Evolutionary conservation across 2,329 filamentous ascomycete genomes (phyloP).

Genomic region (Calonectria leucothoes): DNA sequence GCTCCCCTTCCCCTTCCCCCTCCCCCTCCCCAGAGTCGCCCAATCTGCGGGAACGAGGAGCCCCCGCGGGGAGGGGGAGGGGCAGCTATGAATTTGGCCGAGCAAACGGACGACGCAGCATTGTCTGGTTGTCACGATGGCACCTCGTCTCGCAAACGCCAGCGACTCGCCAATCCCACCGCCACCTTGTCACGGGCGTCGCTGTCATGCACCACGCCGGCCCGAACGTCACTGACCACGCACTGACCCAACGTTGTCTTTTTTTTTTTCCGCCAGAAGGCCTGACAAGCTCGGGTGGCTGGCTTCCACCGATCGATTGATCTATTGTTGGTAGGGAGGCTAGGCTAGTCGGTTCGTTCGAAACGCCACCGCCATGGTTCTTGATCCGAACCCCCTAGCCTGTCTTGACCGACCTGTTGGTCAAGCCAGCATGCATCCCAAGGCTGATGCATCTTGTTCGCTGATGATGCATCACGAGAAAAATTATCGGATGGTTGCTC

Average conservation of each 20-base stretch:
- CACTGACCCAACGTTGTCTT: neutral
- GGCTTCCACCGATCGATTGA: slow-evolving; percentile 7
- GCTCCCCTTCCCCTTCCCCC: neutral
- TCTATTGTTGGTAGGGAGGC: slow-evolving; percentile 1
- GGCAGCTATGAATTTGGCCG: slow-evolving; percentile 16
- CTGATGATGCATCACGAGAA: slow-evolving; percentile 3
- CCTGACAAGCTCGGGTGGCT: slow-evolving; percentile 2
- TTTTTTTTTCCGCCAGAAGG: neutral
- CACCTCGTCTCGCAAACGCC: neutral
- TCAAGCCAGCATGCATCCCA: neutral
- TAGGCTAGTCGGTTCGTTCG: neutral
- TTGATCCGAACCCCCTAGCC: neutral
- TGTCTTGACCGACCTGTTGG: neutral
- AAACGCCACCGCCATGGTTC: neutral
- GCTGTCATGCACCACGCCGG: slow-evolving; percentile 41
- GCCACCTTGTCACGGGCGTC: slow-evolving; percentile 36
- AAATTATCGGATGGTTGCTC: neutral
- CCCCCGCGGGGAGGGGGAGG: neutral
- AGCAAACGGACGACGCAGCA: slow-evolving; percentile 7
- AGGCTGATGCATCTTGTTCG: neutral
- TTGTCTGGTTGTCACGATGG: slow-evolving; percentile 8
- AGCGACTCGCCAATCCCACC: slow-evolving; percentile 1
- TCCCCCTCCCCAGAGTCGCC: neutral
- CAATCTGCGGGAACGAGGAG: slow-evolving; percentile 4
- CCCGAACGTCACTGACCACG: slow-evolving; percentile 38